These are phyloP conservation scores for Hypoxylon rickii DNA, from an alignment of 495 filamentous ascomycete genomes.

Conservation along the genomic window DNA sequence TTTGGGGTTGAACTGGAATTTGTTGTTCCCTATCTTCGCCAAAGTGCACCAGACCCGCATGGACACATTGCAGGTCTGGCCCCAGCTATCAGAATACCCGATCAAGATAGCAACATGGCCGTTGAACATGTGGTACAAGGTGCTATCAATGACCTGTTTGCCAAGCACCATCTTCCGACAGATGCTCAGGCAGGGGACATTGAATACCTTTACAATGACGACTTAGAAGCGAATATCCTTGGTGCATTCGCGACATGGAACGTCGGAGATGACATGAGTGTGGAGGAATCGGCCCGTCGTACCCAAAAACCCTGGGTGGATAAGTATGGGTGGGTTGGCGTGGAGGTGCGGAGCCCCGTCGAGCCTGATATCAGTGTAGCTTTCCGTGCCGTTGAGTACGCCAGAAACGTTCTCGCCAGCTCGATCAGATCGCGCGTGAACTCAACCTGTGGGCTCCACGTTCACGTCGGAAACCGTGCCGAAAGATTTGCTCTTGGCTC, in stretches of 20 bases:
- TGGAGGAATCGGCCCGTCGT: not conserved
- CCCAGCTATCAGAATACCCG: slow-evolving; percentile 2
- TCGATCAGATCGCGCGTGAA: slow-evolving; percentile 36
- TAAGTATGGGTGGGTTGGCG: slow-evolving; percentile 1
- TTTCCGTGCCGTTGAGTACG: slow-evolving; percentile 9
- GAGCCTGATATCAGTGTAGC: not conserved
- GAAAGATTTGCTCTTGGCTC: slow-evolving; percentile 28
- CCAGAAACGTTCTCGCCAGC: slow-evolving; percentile 14
- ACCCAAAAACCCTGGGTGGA: not conserved
- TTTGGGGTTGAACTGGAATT: slow-evolving; percentile 45
- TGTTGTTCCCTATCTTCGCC: slow-evolving; percentile 15
- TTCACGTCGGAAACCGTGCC: slow-evolving; percentile 42
- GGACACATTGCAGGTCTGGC: slow-evolving; percentile 6
- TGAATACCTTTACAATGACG: too few relatives aligned
- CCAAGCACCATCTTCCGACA: not conserved
- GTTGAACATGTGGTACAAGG: too few relatives aligned
- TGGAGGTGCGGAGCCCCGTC: slow-evolving; percentile 20
- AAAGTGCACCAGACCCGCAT: not conserved
- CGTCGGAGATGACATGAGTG: not conserved
- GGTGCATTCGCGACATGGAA: slow-evolving; percentile 4
- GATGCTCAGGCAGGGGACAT: too few relatives aligned
- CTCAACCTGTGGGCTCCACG: slow-evolving; percentile 39
- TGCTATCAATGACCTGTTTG: not conserved
- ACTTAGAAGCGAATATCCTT: too few relatives aligned
- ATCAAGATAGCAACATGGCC: too few relatives aligned